These are phyloP conservation scores for Pyricularia sp. DNA, from an alignment of 2,329 filamentous ascomycete species.

Conservation along the genomic window DNA sequence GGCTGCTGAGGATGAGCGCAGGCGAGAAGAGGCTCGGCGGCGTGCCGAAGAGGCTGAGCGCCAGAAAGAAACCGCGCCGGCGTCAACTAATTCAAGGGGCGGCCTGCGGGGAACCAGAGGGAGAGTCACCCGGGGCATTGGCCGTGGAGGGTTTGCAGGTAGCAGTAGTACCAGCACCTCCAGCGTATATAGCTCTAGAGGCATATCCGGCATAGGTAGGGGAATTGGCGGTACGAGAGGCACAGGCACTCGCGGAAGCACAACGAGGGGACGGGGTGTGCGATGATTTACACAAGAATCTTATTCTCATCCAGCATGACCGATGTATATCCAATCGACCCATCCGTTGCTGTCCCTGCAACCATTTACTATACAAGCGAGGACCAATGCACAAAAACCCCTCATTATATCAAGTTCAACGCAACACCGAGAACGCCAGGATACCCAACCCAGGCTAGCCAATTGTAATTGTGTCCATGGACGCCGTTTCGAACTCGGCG, in stretches of 20 bases:
- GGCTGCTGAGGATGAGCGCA: slow-evolving; percentile 68
- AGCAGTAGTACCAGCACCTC: slow-evolving; percentile 16
- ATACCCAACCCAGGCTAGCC: slow-evolving; percentile 1
- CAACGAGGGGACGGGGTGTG: slow-evolving; percentile 21
- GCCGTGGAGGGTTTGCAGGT: background rate
- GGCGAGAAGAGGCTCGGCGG: slow-evolving; percentile 60
- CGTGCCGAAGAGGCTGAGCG: slow-evolving; percentile 53
- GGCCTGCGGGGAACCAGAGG: background rate
- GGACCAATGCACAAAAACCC: background rate
- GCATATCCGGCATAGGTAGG: slow-evolving; percentile 31
- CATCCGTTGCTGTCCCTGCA: background rate
- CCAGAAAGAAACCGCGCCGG: slow-evolving; percentile 27
- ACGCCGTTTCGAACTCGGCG: background rate
- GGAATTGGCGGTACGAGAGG: slow-evolving; percentile 39
- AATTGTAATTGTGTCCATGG: background rate
- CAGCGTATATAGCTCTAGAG: slow-evolving; percentile 21
- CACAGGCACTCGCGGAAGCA: slow-evolving; percentile 38
- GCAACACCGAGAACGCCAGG: slow-evolving; percentile 7
- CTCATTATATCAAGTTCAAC: background rate
- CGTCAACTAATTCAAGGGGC: slow-evolving; percentile 3
- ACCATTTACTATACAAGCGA: background rate
- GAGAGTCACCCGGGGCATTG: background rate
- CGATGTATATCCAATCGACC: background rate
- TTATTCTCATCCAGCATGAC: background rate
- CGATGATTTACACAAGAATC: slow-evolving; percentile 6